Evolutionary conservation across 2,329 filamentous ascomycete species (phyloP).

Genomic region (Phialemoniopsis sp.): DNA sequence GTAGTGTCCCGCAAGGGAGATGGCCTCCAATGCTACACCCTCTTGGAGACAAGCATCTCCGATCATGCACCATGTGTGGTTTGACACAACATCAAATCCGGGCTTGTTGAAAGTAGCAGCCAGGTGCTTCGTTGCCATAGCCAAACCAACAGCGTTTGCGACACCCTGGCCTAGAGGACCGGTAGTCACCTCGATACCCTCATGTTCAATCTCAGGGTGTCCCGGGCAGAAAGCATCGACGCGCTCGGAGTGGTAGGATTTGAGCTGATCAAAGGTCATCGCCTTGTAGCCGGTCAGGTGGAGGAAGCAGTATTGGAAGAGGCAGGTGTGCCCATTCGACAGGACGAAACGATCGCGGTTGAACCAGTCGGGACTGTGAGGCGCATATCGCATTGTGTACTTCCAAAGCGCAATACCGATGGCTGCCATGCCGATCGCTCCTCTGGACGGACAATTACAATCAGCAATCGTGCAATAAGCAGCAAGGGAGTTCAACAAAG

Average conservation of each 20-base stretch:
- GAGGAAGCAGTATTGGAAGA: constrained; percentile 46
- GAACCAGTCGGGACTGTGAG: constrained; percentile 46
- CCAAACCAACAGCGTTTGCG: constrained; percentile 51
- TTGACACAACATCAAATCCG: constrained; percentile 40
- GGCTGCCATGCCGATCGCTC: constrained; percentile 29
- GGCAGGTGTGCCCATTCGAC: constrained; percentile 50
- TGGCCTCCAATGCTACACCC: constrained; percentile 52
- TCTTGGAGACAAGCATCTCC: constrained; percentile 56
- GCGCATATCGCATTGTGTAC: constrained; percentile 55
- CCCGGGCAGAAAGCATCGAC: constrained; percentile 42
- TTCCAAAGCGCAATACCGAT: constrained; percentile 45
- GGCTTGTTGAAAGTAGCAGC: constrained; percentile 45
- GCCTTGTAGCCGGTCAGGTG: constrained; percentile 44
- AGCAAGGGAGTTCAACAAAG: too few species aligned
- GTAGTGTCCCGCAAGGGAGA: constrained; percentile 51
- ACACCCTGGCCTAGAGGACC: constrained; percentile 53
- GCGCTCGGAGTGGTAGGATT: constrained; percentile 40
- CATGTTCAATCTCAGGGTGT: constrained; percentile 50
- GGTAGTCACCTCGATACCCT: constrained; percentile 53
- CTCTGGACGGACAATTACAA: constrained; percentile 8
- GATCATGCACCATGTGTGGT: constrained; percentile 48
- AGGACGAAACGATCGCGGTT: constrained; percentile 57
- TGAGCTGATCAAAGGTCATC: constrained; percentile 49
- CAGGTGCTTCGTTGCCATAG: constrained; percentile 50
- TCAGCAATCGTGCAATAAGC: too few species aligned